Evolutionary conservation across 2,329 filamentous ascomycete genomes (phyloP), one percentile per base, ranked within the genome.

Genomic region (Sporothrix protearum): DNA sequence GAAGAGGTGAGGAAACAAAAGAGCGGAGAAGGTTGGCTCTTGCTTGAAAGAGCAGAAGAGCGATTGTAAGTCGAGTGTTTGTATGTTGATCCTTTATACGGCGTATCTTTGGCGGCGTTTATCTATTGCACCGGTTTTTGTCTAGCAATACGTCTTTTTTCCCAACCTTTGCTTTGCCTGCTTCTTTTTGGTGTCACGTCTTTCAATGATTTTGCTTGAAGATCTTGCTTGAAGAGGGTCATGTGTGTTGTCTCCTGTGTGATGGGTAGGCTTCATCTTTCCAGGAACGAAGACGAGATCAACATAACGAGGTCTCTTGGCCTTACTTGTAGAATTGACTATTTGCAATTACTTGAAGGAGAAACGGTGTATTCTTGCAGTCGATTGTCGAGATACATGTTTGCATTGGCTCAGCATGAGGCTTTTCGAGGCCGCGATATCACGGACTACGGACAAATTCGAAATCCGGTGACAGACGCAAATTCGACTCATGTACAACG

Each of bases 41-140:
- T 25, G 30, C 36, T 53, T 25, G 30, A 59, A 33, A 14, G 14
- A 4, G 14, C 16, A 59, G 30, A 59, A 36, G 30, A 36, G 28
- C 30, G 30, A 59, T 25, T 64, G 59, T 64, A 64, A 64, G 59
- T 64, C 36, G 59, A 63, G n/a, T 28, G 22, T 53, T 1, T 63
- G 59, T 63, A 19, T 45, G 10, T 64, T 42, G 39, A 16, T 28
- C 4, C 14, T 6, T 28, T 42, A 45, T 28, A 64, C n/a, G 59
- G 59, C 36, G 59, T 63, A 63, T 63, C n/a, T 63, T 47, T 63
- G 59, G n/a, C 36, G 59, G 59, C 59, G 59, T 61, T 53, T 59
- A 64, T 64, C 36, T 45, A 28, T 45, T 45, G 36, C 12, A 39
- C 30, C 42, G 12, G 39, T 45, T 64, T 45, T 45, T 64, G 59